Evolutionary conservation across 352 stramenopile genomes (phyloP), one percentile per base, ranked within the genome.

Genomic region (Phytophthora citricola): DNA sequence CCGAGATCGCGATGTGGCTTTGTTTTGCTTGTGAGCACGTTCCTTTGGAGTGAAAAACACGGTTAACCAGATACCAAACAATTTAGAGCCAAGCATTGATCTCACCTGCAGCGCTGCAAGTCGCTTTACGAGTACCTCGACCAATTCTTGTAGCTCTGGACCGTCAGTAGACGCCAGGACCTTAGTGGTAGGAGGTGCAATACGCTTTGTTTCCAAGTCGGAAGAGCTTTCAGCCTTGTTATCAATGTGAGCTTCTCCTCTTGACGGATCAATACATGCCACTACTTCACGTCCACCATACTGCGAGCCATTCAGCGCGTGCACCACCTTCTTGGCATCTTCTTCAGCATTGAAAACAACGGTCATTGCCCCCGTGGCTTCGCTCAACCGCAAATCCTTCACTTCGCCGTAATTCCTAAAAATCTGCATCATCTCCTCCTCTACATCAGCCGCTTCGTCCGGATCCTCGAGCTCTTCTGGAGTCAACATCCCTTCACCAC

Each of bases 1-100:
- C 2, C 87, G 69, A 15, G 81, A 85, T 15, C 78, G 74, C n/a
- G 84, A 88, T 46, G 5, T 40, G 8, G 24, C 36, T 58, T 58
- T 58, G 22, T 91, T 89, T 41, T 87, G 81, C 15, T 79, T 36
- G 41, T 93, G 78, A 0, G 80, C 74, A 8, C 89, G 81, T 41
- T 96, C 87, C 86, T 96, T 10, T 22, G 38, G 2, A 43, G 22
- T 12, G 17, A 38, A 24, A 74, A 24, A 12, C n/a, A 61, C 22
- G 11, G n/a, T 32, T 49, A 15, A 11, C 15, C 12, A 4, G 29
- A 36, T 34, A 44, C 5, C 1, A 34, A 38, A 50, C 31, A 9
- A 14, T 8, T 12, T 31, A 34, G 47, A 15, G 14, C 14, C 17
- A 46, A 60, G 4, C 36, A 27, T 39, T 26, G 17, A 39, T 11